Conservation (phyloP, 176 grass and related monocot species). For the Oryza australiensis region DNA sequence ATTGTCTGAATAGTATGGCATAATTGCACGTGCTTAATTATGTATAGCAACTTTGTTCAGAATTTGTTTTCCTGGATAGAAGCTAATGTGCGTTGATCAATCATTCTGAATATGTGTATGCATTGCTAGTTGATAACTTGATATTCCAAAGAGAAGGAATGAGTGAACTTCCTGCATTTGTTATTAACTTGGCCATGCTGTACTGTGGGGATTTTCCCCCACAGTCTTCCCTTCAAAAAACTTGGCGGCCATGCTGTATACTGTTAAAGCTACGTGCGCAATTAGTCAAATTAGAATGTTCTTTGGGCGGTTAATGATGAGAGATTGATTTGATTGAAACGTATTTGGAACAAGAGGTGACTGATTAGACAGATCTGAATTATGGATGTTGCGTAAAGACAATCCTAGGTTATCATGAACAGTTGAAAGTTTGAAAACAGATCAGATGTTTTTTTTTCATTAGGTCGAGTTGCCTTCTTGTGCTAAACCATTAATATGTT, state of each 20-base stretch:
- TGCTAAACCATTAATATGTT: slow-evolving; percentile 17
- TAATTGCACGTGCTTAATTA: background rate
- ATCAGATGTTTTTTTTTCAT: background rate
- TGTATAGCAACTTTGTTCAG: background rate
- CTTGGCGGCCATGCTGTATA: background rate
- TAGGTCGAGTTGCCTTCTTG: slow-evolving; percentile 4
- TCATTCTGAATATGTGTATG: background rate
- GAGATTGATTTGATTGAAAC: background rate
- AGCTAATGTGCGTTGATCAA: background rate
- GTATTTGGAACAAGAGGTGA: background rate
- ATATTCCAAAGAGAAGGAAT: background rate
- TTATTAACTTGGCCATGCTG: background rate
- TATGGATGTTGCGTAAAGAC: background rate
- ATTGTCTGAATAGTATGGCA: background rate
- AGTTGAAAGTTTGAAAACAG: background rate
- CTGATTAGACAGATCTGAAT: background rate
- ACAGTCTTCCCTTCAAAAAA: too few relatives aligned
- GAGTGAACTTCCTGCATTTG: background rate
- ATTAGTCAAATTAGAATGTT: background rate
- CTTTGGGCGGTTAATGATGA: background rate
- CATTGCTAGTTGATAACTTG: background rate
- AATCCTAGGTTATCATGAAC: background rate
- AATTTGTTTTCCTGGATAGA: background rate
- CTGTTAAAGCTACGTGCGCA: background rate
- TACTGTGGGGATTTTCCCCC: too few relatives aligned